These are phyloP conservation scores for Hagleromyces aurorensis DNA, from an alignment of 805 yeast genomes.

Conservation along the genomic window DNA sequence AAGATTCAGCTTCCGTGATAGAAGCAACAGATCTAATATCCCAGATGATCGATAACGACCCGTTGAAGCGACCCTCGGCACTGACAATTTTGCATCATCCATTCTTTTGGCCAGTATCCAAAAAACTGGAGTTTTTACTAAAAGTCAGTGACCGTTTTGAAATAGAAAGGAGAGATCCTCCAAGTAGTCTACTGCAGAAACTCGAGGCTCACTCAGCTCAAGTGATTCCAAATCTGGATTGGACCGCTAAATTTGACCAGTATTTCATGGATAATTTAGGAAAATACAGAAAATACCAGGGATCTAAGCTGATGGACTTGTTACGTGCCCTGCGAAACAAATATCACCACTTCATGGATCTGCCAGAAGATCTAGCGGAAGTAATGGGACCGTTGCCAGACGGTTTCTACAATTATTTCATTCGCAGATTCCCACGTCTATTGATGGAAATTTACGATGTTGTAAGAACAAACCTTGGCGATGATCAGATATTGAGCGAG, in stretches of 20 bases:
- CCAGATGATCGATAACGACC: slow-evolving; percentile 64
- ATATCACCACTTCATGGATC: slow-evolving; percentile 88
- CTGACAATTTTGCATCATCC: slow-evolving; percentile 70
- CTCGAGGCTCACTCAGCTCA: slow-evolving; percentile 46
- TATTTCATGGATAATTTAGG: slow-evolving; percentile 76
- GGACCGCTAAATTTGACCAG: slow-evolving; percentile 71
- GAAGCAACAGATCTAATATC: slow-evolving; percentile 71
- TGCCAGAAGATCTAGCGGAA: slow-evolving; percentile 56
- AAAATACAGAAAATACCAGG: slow-evolving; percentile 81
- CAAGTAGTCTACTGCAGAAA: slow-evolving; percentile 46
- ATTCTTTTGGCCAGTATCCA: slow-evolving; percentile 69
- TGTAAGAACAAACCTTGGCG: slow-evolving; percentile 46
- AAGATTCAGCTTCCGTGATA: slow-evolving; percentile 24
- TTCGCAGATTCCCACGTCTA: slow-evolving; percentile 65
- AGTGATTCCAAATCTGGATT: slow-evolving; percentile 56
- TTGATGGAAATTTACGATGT: slow-evolving; percentile 67
- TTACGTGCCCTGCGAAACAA: slow-evolving; percentile 87
- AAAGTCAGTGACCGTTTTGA: slow-evolving; percentile 90
- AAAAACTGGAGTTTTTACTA: slow-evolving; percentile 73
- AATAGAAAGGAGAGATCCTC: slow-evolving; percentile 72
- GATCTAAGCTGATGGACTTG: slow-evolving; percentile 72
- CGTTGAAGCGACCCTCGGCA: slow-evolving; percentile 66
- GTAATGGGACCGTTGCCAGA: slow-evolving; percentile 75
- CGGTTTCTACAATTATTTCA: slow-evolving; percentile 77
- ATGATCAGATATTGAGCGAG: slow-evolving; percentile 51